Evolutionary conservation across 306 rosid species (phyloP), one percentile per base, ranked within the genome.

Genomic region (Cicer bijugum): DNA sequence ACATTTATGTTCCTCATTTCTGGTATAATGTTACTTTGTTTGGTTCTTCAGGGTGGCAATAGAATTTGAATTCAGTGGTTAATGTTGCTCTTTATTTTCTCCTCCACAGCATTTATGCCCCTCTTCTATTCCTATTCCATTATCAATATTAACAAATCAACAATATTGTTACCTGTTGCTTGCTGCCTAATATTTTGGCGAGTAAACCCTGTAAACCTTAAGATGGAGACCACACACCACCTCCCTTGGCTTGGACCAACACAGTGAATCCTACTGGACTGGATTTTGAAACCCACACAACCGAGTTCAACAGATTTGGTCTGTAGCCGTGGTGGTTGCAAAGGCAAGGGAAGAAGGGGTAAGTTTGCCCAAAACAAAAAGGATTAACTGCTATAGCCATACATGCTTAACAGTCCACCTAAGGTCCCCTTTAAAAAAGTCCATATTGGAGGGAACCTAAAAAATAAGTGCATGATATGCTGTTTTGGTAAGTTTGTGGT

Each of bases 401-500:
- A 28, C 35, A 28, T 4, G 35, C 35, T 28, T 4, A 28, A 28
- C 35, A 28, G 35, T 28, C 35, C 35, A 28, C 35, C 35, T 28
- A 28, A 28, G 35, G 5, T 6, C 57, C 19, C 55, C 57, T 51
- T 51, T 51, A 14, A 15, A 51, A 51, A 51, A 10, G 57, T 15
- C 17, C 57, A 14, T 51, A 51, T 14, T 14, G 7, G 23, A 51
- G 23, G 57, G 57, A 51, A 51, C 23, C 57, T 6, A 4, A 14
- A 14, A 51, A 14, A 51, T 51, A 51, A 51, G 57, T 15, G 57
- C 17, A 51, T 5, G 35, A 51, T 56, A 62, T 7, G 59, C 23
- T 43, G 45, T 40, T 62, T 42, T 8, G 35, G 65, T 37, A 72
- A 53, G 65, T 37, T 57, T 15, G 7, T 53, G 17, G 64, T 67